phyloP scores from a whole-genome alignment of 495 filamentous ascomycete genomes.

The Penicillium antarcticum region DNA sequence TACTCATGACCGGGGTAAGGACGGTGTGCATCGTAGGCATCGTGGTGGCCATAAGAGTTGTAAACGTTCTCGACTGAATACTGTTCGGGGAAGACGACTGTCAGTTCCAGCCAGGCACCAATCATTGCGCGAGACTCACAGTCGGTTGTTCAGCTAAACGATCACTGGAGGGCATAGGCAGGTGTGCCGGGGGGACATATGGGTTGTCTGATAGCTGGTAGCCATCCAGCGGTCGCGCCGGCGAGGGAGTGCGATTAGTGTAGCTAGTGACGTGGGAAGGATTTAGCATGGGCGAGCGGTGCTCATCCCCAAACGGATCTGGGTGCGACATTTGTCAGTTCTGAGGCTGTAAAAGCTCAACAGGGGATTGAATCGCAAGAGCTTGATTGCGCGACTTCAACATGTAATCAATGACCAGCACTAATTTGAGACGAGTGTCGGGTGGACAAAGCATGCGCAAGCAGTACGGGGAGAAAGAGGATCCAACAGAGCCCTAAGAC shows the following conservation, averaged over 20 bases:
- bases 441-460: constrained; percentile 15
- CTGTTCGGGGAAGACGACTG: constrained; percentile 21
- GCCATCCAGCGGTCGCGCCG: constrained; percentile 56
- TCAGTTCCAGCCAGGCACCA: constrained; percentile 1
- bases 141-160: constrained; percentile 69
- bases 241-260: constrained; percentile 47
- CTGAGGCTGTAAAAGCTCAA: not conserved
- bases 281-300: constrained; percentile 51
- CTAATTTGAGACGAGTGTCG: constrained; percentile 7
- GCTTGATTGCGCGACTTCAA: not conserved
- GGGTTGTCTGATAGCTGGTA: constrained; percentile 72
- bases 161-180: constrained; percentile 73
- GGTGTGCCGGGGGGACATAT: constrained; percentile 49
- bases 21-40: constrained; percentile 52
- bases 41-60: constrained; percentile 66
- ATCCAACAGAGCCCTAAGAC: constrained; percentile 11
- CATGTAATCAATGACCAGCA: constrained; percentile 22
- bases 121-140: constrained; percentile 41
- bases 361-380: constrained; percentile 3
- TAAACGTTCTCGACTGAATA: constrained; percentile 80
- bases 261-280: constrained; percentile 48
- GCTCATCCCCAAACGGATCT: constrained; percentile 56
- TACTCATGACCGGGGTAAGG: constrained; percentile 60
- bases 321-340: constrained; percentile 19
- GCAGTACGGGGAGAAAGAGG: constrained; percentile 10